Evolutionary conservation across 768 basidiomycete species (phyloP).

Genomic region (Leccinum imitatum): DNA sequence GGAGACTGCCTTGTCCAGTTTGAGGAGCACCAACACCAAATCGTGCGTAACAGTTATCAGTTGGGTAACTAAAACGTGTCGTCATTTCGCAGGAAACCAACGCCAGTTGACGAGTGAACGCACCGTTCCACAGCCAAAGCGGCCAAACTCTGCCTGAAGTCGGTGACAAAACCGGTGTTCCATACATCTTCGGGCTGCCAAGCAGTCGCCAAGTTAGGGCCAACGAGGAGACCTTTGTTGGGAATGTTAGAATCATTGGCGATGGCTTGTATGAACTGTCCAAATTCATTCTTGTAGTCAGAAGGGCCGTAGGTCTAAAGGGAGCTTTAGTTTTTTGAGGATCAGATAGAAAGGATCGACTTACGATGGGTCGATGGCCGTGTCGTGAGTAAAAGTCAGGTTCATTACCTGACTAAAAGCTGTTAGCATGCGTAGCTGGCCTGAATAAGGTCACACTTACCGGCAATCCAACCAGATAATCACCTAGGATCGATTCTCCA

Average conservation of each 20-base stretch:
- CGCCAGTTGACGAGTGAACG: background rate
- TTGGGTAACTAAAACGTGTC: constrained; percentile 47
- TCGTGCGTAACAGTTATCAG: constrained; percentile 59
- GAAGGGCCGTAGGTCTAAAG: constrained; percentile 23
- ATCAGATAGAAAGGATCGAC: background rate
- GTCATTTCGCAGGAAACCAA: background rate
- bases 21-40: constrained; percentile 41
- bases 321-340: background rate
- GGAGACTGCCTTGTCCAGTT: constrained; percentile 49
- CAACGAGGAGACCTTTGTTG: constrained; percentile 52
- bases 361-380: constrained; percentile 31
- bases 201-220: constrained; percentile 56
- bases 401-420: constrained; percentile 66
- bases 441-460: background rate
- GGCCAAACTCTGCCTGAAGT: constrained; percentile 41
- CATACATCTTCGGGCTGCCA: constrained; percentile 56
- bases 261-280: constrained; percentile 45
- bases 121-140: constrained; percentile 59
- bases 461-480: constrained; percentile 57
- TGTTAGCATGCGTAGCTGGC: background rate
- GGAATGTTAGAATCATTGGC: constrained; percentile 38
- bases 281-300: constrained; percentile 56
- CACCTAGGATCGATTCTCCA: constrained; percentile 62
- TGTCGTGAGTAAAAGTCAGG: constrained; percentile 68
- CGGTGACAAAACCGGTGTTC: constrained; percentile 49